Conservation (phyloP, 169 alveolate species). For the Plasmodium gonderi region DNA sequence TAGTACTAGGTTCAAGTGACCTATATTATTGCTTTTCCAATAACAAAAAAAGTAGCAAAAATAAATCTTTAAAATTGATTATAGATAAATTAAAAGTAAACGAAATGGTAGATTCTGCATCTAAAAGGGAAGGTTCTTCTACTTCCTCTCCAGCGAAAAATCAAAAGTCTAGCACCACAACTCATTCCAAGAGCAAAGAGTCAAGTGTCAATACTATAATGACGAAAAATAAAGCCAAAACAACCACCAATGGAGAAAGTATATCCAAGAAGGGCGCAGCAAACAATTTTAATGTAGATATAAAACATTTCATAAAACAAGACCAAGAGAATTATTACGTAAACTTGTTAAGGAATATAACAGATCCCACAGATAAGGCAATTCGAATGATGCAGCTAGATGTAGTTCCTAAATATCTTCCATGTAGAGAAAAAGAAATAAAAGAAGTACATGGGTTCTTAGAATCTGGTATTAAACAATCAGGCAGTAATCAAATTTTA, state of each 20-base stretch:
- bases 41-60: slow-evolving; percentile 27
- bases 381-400: slow-evolving; percentile 71
- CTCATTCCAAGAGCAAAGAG: not conserved
- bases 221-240: not conserved
- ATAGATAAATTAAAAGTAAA: slow-evolving; percentile 37
- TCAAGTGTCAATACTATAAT: not conserved
- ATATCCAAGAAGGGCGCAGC: not conserved
- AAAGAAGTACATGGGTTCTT: slow-evolving; percentile 78
- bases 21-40: slow-evolving; percentile 44
- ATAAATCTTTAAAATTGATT: slow-evolving; percentile 9
- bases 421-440: slow-evolving; percentile 83
- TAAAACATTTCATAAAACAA: slow-evolving; percentile 25
- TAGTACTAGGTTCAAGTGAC: slow-evolving; percentile 59
- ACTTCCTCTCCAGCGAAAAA: not conserved
- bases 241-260: not conserved
- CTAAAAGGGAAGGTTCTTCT: not conserved
- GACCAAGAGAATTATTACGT: slow-evolving; percentile 56
- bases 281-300: not conserved
- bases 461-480: slow-evolving; percentile 84
- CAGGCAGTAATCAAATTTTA: slow-evolving; percentile 85
- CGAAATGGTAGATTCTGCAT: not conserved
- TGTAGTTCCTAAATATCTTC: slow-evolving; percentile 60
- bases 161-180: not conserved
- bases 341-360: slow-evolving; percentile 14
- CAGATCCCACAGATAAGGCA: slow-evolving; percentile 64